Percentiles rank a stretch among this genome's conserved stretches.
phyloP scores from a whole-genome alignment of 257 asterid genomes.

The Rehmannia glutinosa region DNA sequence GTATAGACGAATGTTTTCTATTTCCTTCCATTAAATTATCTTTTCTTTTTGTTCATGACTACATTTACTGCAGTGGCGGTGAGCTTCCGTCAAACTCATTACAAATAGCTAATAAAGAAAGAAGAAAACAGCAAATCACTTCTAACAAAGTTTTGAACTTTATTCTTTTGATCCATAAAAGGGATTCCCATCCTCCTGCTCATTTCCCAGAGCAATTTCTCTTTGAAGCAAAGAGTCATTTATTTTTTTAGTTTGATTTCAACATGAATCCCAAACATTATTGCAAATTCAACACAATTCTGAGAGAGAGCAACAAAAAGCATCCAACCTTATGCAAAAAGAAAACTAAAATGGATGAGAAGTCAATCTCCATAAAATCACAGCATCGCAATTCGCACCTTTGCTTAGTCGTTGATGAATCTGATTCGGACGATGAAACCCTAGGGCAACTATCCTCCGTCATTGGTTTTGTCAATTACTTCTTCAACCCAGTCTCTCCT shows the following conservation, averaged over 20 bases:
- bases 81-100: no score
- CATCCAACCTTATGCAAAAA: not conserved
- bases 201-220: not conserved
- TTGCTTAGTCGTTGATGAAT: constrained; percentile 62
- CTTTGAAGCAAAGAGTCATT: not conserved
- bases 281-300: not conserved
- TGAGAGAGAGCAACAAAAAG: not conserved
- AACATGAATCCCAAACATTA: not conserved
- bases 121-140: not conserved
- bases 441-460: constrained; percentile 62
- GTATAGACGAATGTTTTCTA: no score
- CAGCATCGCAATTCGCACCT: constrained; percentile 41
- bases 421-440: constrained; percentile 63
- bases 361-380: constrained; percentile 7
- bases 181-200: constrained; percentile 3
- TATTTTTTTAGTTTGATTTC: not conserved
- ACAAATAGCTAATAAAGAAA: no score
- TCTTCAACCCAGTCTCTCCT: not conserved
- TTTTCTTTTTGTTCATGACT: no score
- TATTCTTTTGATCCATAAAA: not conserved
- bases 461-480: constrained; percentile 34
- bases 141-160: not conserved
- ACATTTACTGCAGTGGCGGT: no score
- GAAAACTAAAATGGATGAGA: not conserved
- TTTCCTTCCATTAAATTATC: no score